Evolutionary conservation across 225 moss, liverwort and hornwort genomes (phyloP), one percentile per base, ranked within the genome.

Genomic region (Polytrichum formosum): DNA sequence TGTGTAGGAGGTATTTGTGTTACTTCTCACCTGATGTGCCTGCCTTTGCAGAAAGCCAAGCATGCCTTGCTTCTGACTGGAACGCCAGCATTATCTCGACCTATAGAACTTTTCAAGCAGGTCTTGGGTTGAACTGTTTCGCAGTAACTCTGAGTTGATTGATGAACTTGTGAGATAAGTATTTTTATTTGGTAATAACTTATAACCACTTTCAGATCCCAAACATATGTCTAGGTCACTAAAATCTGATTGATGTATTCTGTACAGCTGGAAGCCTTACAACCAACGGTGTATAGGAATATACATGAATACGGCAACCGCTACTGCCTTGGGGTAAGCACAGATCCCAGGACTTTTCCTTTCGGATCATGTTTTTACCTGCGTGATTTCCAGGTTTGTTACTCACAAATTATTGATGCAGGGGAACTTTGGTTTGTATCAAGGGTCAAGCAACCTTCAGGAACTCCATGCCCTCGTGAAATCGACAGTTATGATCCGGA

Each of bases 41-140:
- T 22, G 56, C 61, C 64, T 75, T 70, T 81, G 81, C 90, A 94
- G 94, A 98, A 88, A 85, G 97, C 97, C 73, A 94, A 94, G 79
- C 91, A 92, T 81, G 92, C 91, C 64, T 76, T 98, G 68, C 90
- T 98, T 67, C 92, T 98, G 33, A 98, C 92, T 29, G 97, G 97
- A 75, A 98, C 97, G 21, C 97, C 97, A 69, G 97, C 97, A 63
- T 76, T 98, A 54, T 98, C 97, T 68, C 86, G 97, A 72, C 97
- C 97, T 65, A 94, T 98, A 61, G 97, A 98, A 75, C 86, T 98
- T 66, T 98, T 90, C 77, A 98, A 98, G 75, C 97, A 96, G 96
- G 96, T 96, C 77, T 66, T 55, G 54, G 7, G 27, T 5, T 20
- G 21, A 28, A 26, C 54, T 74, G 20, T 28, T 26, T 67, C 67